Conservation (phyloP, 2,329 filamentous ascomycete species). For the Fusarium beomiforme region DNA sequence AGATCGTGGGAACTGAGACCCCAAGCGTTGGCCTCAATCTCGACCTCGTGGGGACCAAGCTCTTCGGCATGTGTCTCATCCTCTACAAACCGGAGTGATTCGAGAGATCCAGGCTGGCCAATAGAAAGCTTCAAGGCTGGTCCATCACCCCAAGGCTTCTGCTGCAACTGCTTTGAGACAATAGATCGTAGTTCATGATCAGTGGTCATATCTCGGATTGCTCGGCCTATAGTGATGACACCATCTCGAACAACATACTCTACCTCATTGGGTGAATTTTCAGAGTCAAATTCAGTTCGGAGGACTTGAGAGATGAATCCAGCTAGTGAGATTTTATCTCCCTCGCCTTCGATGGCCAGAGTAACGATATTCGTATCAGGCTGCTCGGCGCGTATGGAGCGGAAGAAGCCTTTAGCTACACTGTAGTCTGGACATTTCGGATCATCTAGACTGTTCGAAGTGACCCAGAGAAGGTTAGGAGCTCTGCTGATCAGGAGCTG, state of each 20-base stretch:
- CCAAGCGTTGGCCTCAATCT: background rate
- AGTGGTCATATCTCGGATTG: background rate
- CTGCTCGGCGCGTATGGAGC: background rate
- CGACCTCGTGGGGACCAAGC: background rate
- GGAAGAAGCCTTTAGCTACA: background rate
- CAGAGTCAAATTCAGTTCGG: background rate
- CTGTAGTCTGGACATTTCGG: background rate
- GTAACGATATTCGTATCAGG: background rate
- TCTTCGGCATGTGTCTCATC: rapidly evolving
- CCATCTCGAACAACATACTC: background rate
- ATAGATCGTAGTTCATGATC: background rate
- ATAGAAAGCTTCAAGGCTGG: background rate
- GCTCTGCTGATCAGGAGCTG: background rate
- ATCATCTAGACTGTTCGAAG: rapidly evolving
- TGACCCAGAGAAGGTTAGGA: background rate
- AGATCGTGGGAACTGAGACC: background rate
- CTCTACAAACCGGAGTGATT: background rate
- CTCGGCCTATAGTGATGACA: background rate
- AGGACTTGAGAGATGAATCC: background rate
- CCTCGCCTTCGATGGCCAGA: background rate
- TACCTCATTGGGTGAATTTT: background rate
- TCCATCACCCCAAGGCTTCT: background rate
- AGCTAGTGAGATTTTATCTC: rapidly evolving
- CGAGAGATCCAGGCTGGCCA: background rate
- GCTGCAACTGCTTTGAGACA: background rate